Conservation (phyloP, 139 green algal genomes). For the Tetraselmis striata region DNA sequence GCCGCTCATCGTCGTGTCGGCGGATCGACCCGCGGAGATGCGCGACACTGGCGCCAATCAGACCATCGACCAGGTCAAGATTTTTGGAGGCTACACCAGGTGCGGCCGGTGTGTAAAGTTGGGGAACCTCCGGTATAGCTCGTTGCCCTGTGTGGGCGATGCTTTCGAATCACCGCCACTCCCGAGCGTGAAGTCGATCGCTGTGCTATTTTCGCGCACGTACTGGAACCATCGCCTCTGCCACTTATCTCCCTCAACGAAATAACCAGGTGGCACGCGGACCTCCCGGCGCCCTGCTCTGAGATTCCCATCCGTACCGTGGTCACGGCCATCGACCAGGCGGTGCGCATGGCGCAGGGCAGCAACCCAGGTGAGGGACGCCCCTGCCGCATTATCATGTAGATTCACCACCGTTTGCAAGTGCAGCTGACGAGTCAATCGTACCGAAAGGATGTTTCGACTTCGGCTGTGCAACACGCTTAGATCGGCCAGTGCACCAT, state of each 20-base stretch:
- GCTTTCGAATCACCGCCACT: no score
- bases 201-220: no score
- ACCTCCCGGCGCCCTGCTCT: constrained; percentile 62
- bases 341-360: constrained; percentile 26
- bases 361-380: background rate
- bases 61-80: constrained; percentile 91
- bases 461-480: no score
- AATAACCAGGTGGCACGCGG: constrained; percentile 70
- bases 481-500: no score
- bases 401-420: background rate
- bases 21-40: constrained; percentile 88
- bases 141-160: no score
- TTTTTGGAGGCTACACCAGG: constrained; percentile 81
- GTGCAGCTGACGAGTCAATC: no score
- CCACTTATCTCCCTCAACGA: no score
- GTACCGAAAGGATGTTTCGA: no score
- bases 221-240: no score
- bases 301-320: constrained; percentile 46
- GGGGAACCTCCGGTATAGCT: no score
- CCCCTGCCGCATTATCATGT: background rate
- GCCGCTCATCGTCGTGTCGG: constrained; percentile 88
- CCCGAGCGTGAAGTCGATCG: no score
- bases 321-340: constrained; percentile 62
- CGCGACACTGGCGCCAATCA: constrained; percentile 90
- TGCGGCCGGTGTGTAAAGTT: no score